A percentile compares a stretch with the other conserved stretches of the same genome.
Evolutionary conservation across 106 monocot genomes (phyloP).

Genomic region (Platanthera zijinensis): DNA sequence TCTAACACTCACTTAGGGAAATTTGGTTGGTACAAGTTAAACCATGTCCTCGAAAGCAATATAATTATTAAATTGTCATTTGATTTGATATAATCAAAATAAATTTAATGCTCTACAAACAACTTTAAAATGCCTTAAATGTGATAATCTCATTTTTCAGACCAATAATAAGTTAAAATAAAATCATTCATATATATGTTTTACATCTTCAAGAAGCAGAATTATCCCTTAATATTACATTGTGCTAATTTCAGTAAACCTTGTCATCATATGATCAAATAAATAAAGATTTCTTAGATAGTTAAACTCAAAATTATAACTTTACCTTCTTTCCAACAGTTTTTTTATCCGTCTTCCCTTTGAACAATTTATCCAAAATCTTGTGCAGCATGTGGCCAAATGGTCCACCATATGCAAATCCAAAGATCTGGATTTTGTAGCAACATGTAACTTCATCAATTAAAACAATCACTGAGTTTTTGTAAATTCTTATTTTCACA

Average conservation of each 20-base stretch:
- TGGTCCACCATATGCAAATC: conserved; percentile 69
- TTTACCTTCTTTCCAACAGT: conserved; percentile 86
- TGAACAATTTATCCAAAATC: conserved; percentile 60
- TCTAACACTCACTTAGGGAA: too few species aligned
- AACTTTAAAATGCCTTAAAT: too few species aligned
- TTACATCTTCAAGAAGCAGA: too few species aligned
- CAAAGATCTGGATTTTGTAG: conserved; percentile 47
- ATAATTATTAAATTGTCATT: too few species aligned
- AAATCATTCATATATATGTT: too few species aligned
- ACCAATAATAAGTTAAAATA: too few species aligned
- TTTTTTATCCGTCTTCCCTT: conserved; percentile 69
- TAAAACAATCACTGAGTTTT: neutral
- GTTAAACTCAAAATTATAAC: neutral
- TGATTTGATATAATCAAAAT: too few species aligned
- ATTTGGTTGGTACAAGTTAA: too few species aligned
- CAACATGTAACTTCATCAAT: neutral
- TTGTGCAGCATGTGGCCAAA: conserved; percentile 75
- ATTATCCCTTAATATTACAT: neutral
- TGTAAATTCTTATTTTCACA: neutral
- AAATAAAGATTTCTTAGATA: neutral
- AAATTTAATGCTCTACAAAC: too few species aligned
- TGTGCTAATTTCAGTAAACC: neutral
- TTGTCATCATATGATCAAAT: neutral
- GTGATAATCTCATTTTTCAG: too few species aligned
- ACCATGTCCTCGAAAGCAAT: too few species aligned